Evolutionary conservation across 441 rosid species (phyloP).

Genomic region (Gossypium trilobum): DNA sequence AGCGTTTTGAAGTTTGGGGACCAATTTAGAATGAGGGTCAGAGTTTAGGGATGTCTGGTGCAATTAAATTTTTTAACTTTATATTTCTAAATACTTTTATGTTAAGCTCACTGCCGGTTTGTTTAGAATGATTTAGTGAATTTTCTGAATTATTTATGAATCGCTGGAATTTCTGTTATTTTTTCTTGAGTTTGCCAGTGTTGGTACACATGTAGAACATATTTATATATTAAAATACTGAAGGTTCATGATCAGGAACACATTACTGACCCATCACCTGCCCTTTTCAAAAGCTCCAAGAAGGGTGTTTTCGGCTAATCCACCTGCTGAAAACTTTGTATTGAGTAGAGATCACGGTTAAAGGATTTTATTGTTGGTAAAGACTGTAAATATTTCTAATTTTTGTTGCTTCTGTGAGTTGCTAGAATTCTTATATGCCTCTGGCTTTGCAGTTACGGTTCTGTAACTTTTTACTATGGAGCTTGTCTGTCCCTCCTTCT

Average conservation of each 20-base stretch:
- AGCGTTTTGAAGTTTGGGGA: too few species aligned
- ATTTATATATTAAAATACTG: background rate
- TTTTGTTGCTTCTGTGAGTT: too few species aligned
- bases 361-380: background rate
- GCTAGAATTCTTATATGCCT: background rate
- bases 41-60: too few species aligned
- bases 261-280: background rate
- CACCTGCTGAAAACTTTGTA: background rate
- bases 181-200: background rate
- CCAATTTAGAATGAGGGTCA: too few species aligned
- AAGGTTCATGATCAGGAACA: background rate
- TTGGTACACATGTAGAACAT: background rate
- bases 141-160: background rate
- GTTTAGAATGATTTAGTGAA: background rate
- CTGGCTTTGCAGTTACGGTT: too few species aligned
- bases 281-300: background rate
- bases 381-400: too few species aligned
- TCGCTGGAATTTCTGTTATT: background rate
- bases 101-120: background rate
- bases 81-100: background rate
- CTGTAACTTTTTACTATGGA: too few species aligned
- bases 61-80: background rate
- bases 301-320: background rate
- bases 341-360: background rate
- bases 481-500: background rate